phyloP scores from a whole-genome alignment of 2,329 filamentous ascomycete species.

The Neospermospora avenae region DNA sequence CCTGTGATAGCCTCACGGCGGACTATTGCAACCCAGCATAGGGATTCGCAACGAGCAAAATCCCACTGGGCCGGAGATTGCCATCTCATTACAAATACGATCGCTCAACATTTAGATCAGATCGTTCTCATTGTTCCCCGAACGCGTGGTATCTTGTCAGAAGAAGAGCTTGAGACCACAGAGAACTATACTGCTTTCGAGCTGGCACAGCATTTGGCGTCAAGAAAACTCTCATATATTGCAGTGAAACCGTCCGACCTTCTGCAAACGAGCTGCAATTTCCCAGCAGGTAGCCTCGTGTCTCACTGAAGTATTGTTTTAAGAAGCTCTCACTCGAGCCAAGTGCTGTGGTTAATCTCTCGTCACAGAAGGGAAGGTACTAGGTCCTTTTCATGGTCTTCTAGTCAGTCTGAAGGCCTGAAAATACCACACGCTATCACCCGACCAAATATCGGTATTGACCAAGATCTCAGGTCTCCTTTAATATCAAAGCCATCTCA shows the following conservation, averaged over 20 bases:
- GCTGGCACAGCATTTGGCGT: not conserved
- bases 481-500: slow-evolving; percentile 80
- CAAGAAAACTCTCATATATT: not conserved
- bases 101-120: not conserved
- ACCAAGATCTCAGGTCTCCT: slow-evolving; percentile 41
- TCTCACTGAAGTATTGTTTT: slow-evolving; percentile 8
- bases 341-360: slow-evolving; percentile 12
- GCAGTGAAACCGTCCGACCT: slow-evolving; percentile 4
- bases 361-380: slow-evolving; percentile 5
- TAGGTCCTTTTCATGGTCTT: slow-evolving; percentile 20
- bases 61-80: not conserved
- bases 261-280: slow-evolving; percentile 11
- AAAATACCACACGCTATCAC: not conserved
- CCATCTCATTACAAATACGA: not conserved
- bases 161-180: slow-evolving; percentile 5
- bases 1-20: not conserved
- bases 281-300: slow-evolving; percentile 8
- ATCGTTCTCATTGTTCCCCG: slow-evolving; percentile 8
- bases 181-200: slow-evolving; percentile 6
- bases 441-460: not conserved
- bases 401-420: slow-evolving; percentile 20
- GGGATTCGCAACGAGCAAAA: not conserved
- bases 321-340: slow-evolving; percentile 8
- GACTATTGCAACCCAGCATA: not conserved
- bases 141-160: slow-evolving; percentile 1